Conservation (phyloP, 129 eudicot species). For the Chrysanthemum lavandulifolium region DNA sequence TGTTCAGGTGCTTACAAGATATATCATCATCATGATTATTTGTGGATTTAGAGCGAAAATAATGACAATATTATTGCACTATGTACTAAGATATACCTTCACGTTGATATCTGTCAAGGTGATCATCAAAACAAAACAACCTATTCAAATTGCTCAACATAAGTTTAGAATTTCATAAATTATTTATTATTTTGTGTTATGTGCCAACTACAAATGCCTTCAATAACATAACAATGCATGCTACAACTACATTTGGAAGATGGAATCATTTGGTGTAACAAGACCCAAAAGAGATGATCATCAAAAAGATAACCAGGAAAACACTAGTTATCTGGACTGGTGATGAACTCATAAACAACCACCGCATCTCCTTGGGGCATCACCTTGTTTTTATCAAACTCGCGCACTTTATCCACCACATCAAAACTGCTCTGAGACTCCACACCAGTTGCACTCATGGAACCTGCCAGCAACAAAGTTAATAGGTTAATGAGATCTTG, state of each 20-base stretch:
- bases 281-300: neutral
- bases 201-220: neutral
- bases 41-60: too few species aligned
- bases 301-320: neutral
- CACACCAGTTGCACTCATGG: slow-evolving; percentile 11
- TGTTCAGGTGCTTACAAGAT: too few species aligned
- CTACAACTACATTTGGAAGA: slow-evolving; percentile 8
- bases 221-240: neutral
- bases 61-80: too few species aligned
- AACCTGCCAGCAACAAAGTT: slow-evolving; percentile 24
- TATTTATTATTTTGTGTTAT: neutral
- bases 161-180: slow-evolving; percentile 4
- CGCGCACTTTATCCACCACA: neutral
- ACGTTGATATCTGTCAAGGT: too few species aligned
- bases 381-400: neutral
- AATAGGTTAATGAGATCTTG: neutral
- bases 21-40: too few species aligned
- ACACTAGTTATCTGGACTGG: slow-evolving; percentile 7
- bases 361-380: neutral
- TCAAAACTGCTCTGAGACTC: slow-evolving; percentile 7
- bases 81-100: too few species aligned
- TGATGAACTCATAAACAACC: neutral
- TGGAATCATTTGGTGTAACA: neutral
- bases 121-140: neutral
- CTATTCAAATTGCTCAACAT: neutral